These are phyloP conservation scores for Botrytis medusae DNA, from an alignment of 2,329 filamentous ascomycete genomes.

Conservation along the genomic window DNA sequence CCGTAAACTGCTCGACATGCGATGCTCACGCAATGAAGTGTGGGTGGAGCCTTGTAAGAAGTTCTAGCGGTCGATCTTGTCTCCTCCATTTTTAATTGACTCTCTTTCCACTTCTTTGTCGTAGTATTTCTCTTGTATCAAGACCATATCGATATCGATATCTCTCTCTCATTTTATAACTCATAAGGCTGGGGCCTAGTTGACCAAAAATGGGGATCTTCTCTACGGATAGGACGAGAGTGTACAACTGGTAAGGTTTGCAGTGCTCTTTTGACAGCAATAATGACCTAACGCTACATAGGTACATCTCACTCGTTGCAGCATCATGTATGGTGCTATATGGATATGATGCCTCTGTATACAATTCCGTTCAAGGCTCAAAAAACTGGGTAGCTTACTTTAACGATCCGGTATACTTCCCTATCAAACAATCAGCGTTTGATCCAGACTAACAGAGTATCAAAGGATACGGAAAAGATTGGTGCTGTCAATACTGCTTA, in stretches of 20 bases:
- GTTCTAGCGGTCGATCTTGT: background rate
- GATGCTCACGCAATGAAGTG: background rate
- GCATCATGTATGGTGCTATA: slow-evolving; percentile 73
- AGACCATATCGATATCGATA: background rate
- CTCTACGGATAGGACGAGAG: slow-evolving; percentile 3
- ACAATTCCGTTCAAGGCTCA: slow-evolving; percentile 69
- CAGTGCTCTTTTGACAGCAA: background rate
- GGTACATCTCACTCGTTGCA: slow-evolving; percentile 69
- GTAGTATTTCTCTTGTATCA: background rate
- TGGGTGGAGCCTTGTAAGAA: background rate
- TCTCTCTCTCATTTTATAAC: background rate
- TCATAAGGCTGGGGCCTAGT: background rate
- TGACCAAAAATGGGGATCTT: slow-evolving; percentile 2
- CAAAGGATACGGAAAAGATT: slow-evolving; percentile 44
- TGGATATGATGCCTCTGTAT: slow-evolving; percentile 72
- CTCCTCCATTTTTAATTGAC: background rate
- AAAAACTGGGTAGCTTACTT: slow-evolving; percentile 66
- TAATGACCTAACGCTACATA: slow-evolving; percentile 31
- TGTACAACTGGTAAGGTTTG: slow-evolving; percentile 15
- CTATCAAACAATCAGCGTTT: background rate
- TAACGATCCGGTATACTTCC: slow-evolving; percentile 41
- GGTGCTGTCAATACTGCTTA: slow-evolving; percentile 67
- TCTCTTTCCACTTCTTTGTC: background rate
- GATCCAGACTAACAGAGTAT: slow-evolving; percentile 4
- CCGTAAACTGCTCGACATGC: background rate